Base-by-base conservation (phyloP, 2,329 filamentous ascomycete species). In the Septoria linicola region DNA sequence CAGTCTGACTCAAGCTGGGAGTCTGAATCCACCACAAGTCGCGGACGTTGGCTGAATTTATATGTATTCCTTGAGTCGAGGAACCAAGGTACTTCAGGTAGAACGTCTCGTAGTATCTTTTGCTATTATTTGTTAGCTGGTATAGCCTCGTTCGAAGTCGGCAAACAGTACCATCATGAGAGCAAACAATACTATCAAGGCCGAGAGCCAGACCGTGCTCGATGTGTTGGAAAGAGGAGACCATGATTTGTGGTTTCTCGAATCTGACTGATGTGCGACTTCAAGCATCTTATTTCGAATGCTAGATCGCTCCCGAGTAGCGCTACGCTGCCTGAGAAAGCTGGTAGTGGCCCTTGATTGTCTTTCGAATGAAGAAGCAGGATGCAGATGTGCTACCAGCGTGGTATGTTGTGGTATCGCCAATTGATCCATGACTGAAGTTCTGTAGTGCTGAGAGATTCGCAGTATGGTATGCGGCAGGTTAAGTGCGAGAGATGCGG, bases 361-460 rank as follows among this genome's bases (percentile, higher is more conserved):
- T 4, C 34, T 36, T 23, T 46, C 43, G 20, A 19, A 25, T 7
- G 43, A 36, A 2, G 43, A 46, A 8, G 34, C 16, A 6, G 19
- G 20, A 32, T 46, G 43, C 16, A 46, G 32, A 25, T 46, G 43
- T 37, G 43, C 43, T n/a, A 37, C 32, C n/a, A 46, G 19, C n/a
- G 13, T 46, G 19, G 43, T 46, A 46, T 46, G 43, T 32, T 46
- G 43, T 11, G 43, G 43, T 37, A 46, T 46, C 13, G 43, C 31
- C 8, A 46, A 31, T 16, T 46, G 43, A 30, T 46, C 43, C 43
- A 46, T 46, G 20, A 14, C 13, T 46, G 43, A 13, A n/a, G 43
- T n/a, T n/a, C n/a, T n/a, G n/a, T n/a, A n/a, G 21, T 30, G 19
- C 2, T 46, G 32, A 13, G 19, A 32, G 20, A 27, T 11, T 2